phyloP scores from a whole-genome alignment of 768 basidiomycete genomes.

The Collybiopsis confluens region DNA sequence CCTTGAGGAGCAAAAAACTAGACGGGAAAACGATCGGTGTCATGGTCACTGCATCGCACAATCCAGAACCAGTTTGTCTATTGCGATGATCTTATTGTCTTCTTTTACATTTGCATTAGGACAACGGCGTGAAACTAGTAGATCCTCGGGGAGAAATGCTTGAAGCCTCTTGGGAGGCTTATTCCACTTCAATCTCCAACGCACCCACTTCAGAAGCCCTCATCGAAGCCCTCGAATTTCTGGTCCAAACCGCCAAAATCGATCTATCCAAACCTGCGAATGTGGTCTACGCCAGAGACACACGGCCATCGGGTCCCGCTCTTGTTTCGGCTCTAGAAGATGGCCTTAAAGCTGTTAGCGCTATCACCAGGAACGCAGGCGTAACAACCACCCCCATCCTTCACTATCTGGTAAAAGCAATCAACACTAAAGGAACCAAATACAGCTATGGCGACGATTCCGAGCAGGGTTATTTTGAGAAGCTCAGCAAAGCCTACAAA shows the following conservation, averaged over 20 bases:
- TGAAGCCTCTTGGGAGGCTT: conserved; percentile 84
- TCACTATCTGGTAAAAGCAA: conserved; percentile 88
- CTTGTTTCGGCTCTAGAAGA: conserved; percentile 78
- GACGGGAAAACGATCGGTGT: conserved; percentile 91
- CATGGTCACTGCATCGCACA: conserved; percentile 99
- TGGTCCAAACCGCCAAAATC: conserved; percentile 67
- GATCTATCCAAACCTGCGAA: conserved; percentile 73
- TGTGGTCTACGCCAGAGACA: conserved; percentile 91
- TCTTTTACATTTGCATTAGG: conserved; percentile 41
- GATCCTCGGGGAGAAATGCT: conserved; percentile 98
- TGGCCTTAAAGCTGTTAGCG: conserved; percentile 72
- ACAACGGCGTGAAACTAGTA: conserved; percentile 98
- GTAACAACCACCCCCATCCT: conserved; percentile 92
- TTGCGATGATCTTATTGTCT: background rate
- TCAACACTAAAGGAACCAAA: conserved; percentile 79
- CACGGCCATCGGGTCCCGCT: conserved; percentile 78
- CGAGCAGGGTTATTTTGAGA: conserved; percentile 78
- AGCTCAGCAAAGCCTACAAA: conserved; percentile 79
- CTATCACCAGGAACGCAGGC: conserved; percentile 69
- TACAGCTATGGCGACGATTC: conserved; percentile 80
- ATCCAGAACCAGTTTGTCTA: conserved; percentile 83
- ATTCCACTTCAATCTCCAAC: conserved; percentile 87
- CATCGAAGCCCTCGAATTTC: conserved; percentile 51
- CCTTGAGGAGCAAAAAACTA: conserved; percentile 85
- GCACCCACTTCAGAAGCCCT: conserved; percentile 73